Evolutionary conservation across 2,329 filamentous ascomycete species (phyloP), one percentile per base, ranked within the genome.

Genomic region (Fusarium abutilonis): DNA sequence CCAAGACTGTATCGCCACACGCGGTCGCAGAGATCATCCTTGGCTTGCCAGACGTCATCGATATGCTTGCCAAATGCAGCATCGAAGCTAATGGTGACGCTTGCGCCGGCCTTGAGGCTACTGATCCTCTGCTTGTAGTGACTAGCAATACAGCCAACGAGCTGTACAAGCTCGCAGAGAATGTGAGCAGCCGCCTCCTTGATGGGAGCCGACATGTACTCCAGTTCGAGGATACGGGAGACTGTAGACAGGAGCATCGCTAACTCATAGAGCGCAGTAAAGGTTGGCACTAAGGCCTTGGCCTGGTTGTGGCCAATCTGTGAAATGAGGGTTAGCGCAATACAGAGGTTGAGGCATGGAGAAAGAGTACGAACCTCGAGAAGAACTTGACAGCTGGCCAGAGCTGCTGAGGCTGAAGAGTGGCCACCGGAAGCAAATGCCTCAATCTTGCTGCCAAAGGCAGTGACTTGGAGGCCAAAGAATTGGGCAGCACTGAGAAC

Each of bases 401-500:
- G 56, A 1, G 75, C 76, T 4, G 76, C 73, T 9, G 64, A 74
- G 67, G 50, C 69, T 15, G 56, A 64, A 1, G 53, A 52, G 9
- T 52, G 56, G 4, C 55, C 64, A 6, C 68, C 69, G 5, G 60
- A 46, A 1, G 61, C 58, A 17, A 73, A 71, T 0, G 41, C n/a
- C 8, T 73, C 71, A 2, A 78, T 69, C 17, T 71, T 72, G 21
- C 64, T 62, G 7, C 74, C 75, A 15, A 78, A 77, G 4, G 71
- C 67, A 54, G 72, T 75, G 14, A 79, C 67, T 56, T 78, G 76
- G 6, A 77, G 69, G 4, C 76, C 77, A 39, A 78, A 79, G 70
- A 76, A 78, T 54, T 79, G 75, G 4, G 77, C 77, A 14, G 74
- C 72, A 35, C 73, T 75, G 28, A 79, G 65, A 1, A 79, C 76